Conservation (phyloP, 116 monocot genomes). For the Iris pallida region DNA sequence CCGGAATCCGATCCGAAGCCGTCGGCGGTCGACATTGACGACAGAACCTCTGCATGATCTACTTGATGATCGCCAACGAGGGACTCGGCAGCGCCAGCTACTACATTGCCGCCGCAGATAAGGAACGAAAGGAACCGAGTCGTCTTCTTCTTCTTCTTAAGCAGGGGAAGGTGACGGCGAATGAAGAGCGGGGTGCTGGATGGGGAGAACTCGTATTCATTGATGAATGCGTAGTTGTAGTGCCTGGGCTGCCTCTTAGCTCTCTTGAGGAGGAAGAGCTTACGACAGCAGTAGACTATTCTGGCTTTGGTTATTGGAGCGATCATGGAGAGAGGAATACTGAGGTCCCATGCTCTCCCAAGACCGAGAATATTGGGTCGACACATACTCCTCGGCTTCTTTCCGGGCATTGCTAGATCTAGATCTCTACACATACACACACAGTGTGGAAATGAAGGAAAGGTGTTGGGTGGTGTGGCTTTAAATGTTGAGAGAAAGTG, state of each 20-base stretch:
- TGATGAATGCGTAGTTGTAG: slow-evolving; percentile 34
- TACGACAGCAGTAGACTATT: not conserved
- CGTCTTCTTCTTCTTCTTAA: no score
- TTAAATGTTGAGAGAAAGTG: not conserved
- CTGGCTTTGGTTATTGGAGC: slow-evolving; percentile 10
- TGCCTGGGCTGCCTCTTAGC: slow-evolving; percentile 14
- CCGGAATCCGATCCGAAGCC: not conserved
- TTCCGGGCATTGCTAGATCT: slow-evolving; percentile 21
- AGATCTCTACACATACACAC: not conserved
- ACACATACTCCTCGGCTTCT: no score
- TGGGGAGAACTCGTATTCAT: slow-evolving; percentile 34
- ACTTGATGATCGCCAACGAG: no score
- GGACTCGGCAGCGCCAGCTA: not conserved
- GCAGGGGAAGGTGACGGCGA: not conserved
- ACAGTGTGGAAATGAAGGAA: not conserved
- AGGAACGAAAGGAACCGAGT: slow-evolving; percentile 4
- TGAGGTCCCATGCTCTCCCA: slow-evolving; percentile 31
- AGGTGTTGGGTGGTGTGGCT: not conserved
- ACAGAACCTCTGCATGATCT: not conserved
- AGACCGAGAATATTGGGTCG: slow-evolving; percentile 22
- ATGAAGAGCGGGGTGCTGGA: slow-evolving; percentile 20
- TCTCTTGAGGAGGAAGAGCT: slow-evolving; percentile 21
- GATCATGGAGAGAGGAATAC: not conserved
- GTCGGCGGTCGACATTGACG: not conserved
- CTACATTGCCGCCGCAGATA: slow-evolving; percentile 16